A percentile compares a stretch with the other conserved stretches of the same genome.
phyloP scores from a whole-genome alignment of 2,329 filamentous ascomycete species.

The Zymoseptoria pseudotritici region DNA sequence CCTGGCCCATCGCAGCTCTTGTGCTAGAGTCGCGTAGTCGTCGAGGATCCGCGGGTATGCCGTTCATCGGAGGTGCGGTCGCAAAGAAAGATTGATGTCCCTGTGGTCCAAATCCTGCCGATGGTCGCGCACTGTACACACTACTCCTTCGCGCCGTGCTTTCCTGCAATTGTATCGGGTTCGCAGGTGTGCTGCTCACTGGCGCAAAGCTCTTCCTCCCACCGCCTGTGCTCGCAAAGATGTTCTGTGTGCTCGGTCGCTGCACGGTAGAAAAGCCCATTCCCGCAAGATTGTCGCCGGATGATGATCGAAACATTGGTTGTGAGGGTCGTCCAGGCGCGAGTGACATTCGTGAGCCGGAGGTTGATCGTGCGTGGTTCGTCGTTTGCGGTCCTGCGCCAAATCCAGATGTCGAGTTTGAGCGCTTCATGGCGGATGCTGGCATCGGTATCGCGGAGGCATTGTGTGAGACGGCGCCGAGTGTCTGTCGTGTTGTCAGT shows the following conservation, averaged over 20 bases:
- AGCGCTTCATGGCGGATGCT: constrained; percentile 87
- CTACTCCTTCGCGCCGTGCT: constrained; percentile 66
- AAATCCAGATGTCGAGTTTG: constrained; percentile 65
- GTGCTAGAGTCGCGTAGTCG: constrained; percentile 75
- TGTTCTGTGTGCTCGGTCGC: constrained; percentile 69
- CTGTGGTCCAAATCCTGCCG: constrained; percentile 53
- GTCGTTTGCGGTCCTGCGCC: constrained; percentile 57
- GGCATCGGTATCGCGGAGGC: constrained; percentile 77
- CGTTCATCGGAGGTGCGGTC: constrained; percentile 71
- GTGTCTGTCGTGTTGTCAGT: constrained; percentile 52
- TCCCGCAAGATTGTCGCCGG: constrained; percentile 70
- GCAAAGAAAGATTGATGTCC: constrained; percentile 90
- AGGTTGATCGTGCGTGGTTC: constrained; percentile 73
- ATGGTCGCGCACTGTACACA: constrained; percentile 49
- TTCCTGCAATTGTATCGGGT: constrained; percentile 41
- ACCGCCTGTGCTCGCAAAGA: constrained; percentile 49
- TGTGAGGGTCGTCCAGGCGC: constrained; percentile 77
- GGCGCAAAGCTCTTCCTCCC: constrained; percentile 67
- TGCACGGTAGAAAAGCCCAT: constrained; percentile 69
- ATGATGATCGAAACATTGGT: constrained; percentile 79
- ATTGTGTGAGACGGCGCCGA: constrained; percentile 75
- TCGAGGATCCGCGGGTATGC: constrained; percentile 77
- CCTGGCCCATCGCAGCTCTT: constrained; percentile 75
- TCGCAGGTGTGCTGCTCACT: constrained; percentile 43
- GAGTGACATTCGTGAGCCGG: constrained; percentile 76